Evolutionary conservation across 1,284 basidiomycete species (phyloP), one percentile per base, ranked within the genome.

Genomic region (Trichosporon asahii): DNA sequence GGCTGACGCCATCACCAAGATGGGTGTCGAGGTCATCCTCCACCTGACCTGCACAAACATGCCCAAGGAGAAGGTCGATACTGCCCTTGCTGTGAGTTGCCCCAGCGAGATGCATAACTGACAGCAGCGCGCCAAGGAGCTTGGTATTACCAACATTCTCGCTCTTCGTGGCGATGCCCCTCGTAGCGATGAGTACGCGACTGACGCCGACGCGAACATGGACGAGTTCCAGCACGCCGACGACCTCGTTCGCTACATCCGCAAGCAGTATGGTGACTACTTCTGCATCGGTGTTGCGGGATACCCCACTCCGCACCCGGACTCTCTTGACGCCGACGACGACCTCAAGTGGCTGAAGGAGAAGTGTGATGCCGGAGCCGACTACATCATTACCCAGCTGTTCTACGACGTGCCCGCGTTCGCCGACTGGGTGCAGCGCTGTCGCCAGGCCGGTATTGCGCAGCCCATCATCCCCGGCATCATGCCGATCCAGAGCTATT

Each of bases 31-130:
- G 66, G 93, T 94, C 0, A 89, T 98, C 72, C 85, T 99, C 77
- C 97, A 99, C 86, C 83, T 99, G 74, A 99, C 97, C 18, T 99
- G 97, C 85, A 99, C 97, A 23, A 99, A 99, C 82, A 96, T 97
- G 92, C 88, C 90, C 74, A 88, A 91, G 73, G 93, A 91, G 25
- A 89, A 90, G 84, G 89, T 99, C 6, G 94, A 98, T 80, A 87
- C 90, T 55, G 91, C 91, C 23, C 84, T 99, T 63, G 87, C 88
- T 84, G 94, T 96, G 79, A 75, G 84, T 76, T 33, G 12, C 31
- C 7, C 25, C 3, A 14, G 14, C n/a, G 7, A 33, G 63, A 40
- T 53, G 12, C 31, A n/a, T 31, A 31, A 33, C 68, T 72, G 66
- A 69, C 65, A 44, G 8, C 72, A 96, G 91, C 88, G 88, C 74